These are phyloP conservation scores for Lepiota subincarnata DNA, from an alignment of 768 basidiomycete species.

Conservation along the genomic window DNA sequence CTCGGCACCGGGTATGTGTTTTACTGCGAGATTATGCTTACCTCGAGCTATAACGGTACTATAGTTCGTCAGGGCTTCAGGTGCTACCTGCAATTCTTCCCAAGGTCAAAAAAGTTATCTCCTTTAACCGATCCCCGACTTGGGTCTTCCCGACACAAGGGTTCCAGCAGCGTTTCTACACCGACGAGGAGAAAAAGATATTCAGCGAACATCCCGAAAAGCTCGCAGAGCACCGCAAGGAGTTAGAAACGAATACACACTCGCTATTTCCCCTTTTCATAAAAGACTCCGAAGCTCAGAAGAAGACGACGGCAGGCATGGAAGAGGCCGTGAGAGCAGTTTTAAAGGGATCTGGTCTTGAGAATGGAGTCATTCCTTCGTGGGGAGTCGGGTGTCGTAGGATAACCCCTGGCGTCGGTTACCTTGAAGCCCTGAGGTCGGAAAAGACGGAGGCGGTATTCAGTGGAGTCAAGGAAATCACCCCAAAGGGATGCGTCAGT, in stretches of 20 bases:
- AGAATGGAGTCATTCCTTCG: constrained; percentile 28
- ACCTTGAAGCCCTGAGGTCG: constrained; percentile 25
- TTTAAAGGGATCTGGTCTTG: constrained; percentile 36
- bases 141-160: constrained; percentile 23
- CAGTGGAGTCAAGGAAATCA: constrained; percentile 24
- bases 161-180: constrained; percentile 22
- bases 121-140: constrained; percentile 25
- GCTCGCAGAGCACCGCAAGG: constrained; percentile 35
- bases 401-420: constrained; percentile 27
- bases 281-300: constrained; percentile 27
- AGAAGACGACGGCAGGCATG: constrained; percentile 18
- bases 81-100: constrained; percentile 26
- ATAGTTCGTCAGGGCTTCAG: constrained; percentile 26
- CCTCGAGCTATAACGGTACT: neutral
- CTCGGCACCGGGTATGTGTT: constrained; percentile 29
- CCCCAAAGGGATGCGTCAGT: constrained; percentile 22
- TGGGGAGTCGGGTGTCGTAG: constrained; percentile 29
- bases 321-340: constrained; percentile 34
- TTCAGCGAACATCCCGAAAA: constrained; percentile 32
- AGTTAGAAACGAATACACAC: constrained; percentile 33
- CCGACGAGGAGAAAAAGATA: constrained; percentile 33
- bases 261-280: constrained; percentile 24
- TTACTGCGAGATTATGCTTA: too few species aligned
- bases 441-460: constrained; percentile 25
- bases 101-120: constrained; percentile 27